These are phyloP conservation scores for Odonthalia washingtoniensis DNA, from an alignment of 31 red algal genomes.

Conservation along the genomic window DNA sequence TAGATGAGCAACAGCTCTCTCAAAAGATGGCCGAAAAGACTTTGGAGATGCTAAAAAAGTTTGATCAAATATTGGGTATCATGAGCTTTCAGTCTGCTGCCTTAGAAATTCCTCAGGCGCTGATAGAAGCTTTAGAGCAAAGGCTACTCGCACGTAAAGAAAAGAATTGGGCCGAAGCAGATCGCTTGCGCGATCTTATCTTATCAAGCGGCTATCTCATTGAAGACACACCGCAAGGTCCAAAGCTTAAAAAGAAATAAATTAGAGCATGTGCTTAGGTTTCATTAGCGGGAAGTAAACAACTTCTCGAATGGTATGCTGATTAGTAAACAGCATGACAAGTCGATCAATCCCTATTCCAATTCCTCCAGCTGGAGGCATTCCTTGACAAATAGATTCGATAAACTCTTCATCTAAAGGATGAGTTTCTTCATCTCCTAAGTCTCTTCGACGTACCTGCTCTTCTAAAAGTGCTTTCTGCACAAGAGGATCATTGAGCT, in stretches of 20 bases:
- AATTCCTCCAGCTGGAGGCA: conserved; percentile 94
- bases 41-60: too few species aligned
- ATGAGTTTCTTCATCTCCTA: conserved; percentile 95
- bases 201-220: conserved; percentile 74
- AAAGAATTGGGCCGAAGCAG: conserved; percentile 85
- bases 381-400: conserved; percentile 86
- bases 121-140: conserved; percentile 64
- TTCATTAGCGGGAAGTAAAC: conserved; percentile 97
- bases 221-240: conserved; percentile 83
- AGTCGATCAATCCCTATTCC: conserved; percentile 96
- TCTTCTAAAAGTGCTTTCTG: conserved; percentile 88
- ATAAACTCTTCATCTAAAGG: conserved; percentile 96
- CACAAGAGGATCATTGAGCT: conserved; percentile 95
- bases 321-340: conserved; percentile 94
- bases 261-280: conserved; percentile 49
- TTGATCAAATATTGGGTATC: too few species aligned
- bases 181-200: conserved; percentile 80
- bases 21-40: too few species aligned
- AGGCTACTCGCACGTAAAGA: conserved; percentile 67
- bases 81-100: too few species aligned
- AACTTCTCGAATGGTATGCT: conserved; percentile 94
- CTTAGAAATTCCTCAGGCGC: conserved; percentile 45
- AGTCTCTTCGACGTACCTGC: conserved; percentile 65
- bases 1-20: too few species aligned
- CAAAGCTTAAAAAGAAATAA: conserved; percentile 48